These are phyloP conservation scores for Bacidia gigantensis DNA, from an alignment of 495 filamentous ascomycete species.

Conservation along the genomic window DNA sequence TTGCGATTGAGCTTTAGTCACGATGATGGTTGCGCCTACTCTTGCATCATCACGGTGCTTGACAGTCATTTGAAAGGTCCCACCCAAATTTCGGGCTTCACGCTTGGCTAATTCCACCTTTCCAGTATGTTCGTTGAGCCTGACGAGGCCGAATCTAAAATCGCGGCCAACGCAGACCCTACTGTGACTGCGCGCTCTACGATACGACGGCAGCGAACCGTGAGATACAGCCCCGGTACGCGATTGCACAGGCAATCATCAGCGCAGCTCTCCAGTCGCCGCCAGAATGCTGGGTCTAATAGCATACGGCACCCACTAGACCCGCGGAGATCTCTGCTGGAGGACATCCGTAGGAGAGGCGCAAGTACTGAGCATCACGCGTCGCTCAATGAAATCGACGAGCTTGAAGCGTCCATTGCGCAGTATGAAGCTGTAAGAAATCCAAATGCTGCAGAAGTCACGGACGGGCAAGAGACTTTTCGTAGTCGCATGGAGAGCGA, in stretches of 20 bases:
- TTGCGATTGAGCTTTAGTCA: constrained; percentile 4
- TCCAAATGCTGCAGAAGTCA: neutral
- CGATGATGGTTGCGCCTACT: constrained; percentile 12
- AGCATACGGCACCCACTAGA: neutral
- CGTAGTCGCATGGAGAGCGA: constrained; percentile 24
- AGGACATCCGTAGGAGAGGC: constrained; percentile 9
- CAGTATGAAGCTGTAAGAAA: neutral
- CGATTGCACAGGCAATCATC: constrained; percentile 11
- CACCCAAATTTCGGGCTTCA: no score
- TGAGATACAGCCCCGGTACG: constrained; percentile 23
- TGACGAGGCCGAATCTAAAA: constrained; percentile 42
- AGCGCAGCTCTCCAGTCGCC: neutral
- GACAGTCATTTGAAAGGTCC: no score
- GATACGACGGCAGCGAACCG: constrained; percentile 47
- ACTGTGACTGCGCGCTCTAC: constrained; percentile 53
- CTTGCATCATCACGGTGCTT: no score
- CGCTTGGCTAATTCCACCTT: no score
- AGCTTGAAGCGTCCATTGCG: neutral
- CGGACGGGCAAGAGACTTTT: constrained; percentile 13
- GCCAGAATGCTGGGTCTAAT: neutral
- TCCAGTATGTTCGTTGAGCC: constrained; percentile 46
- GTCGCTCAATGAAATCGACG: neutral
- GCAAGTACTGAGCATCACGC: neutral
- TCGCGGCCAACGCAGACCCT: constrained; percentile 39
- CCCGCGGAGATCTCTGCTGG: constrained; percentile 8